Percentiles rank a stretch among this genome's conserved stretches.
Evolutionary conservation across 768 basidiomycete species (phyloP).

Genomic region (Leucocoprinus leucothites): DNA sequence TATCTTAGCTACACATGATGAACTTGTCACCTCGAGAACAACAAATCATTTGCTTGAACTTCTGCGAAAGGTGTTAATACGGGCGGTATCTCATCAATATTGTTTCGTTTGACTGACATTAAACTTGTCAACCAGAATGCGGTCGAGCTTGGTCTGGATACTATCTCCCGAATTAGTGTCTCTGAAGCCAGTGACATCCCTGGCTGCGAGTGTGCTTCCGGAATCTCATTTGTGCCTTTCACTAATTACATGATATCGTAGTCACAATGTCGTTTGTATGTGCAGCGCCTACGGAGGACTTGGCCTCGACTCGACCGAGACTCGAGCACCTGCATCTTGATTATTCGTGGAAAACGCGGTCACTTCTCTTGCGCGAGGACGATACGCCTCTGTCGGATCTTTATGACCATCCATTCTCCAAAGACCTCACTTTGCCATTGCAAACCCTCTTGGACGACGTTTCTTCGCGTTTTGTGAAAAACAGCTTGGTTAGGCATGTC

Average conservation of each 20-base stretch:
- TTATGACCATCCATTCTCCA: conserved; percentile 47
- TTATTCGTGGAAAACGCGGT: conserved; percentile 30
- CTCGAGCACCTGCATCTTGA: conserved; percentile 33
- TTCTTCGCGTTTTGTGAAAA: conserved; percentile 49
- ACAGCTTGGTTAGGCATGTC: conserved; percentile 58
- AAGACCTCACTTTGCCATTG: conserved; percentile 53
- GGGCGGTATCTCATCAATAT: background rate
- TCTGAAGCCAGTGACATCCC: background rate
- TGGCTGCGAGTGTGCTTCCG: conserved; percentile 2
- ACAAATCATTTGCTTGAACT: conserved; percentile 47
- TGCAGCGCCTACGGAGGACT: background rate
- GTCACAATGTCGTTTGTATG: conserved; percentile 6
- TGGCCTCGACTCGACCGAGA: conserved; percentile 33
- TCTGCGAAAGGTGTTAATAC: conserved; percentile 40
- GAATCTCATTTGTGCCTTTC: background rate
- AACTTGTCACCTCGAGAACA: conserved; percentile 48
- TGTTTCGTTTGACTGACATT: conserved; percentile 5
- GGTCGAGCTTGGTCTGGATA: conserved; percentile 50
- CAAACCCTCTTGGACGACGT: conserved; percentile 49
- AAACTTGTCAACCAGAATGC: conserved; percentile 47
- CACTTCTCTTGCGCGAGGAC: conserved; percentile 6
- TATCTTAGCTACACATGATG: conserved; percentile 30
- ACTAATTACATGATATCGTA: background rate
- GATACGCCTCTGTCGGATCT: background rate
- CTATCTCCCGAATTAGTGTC: conserved; percentile 37